Evolutionary conservation across 2,329 filamentous ascomycete genomes (phyloP), one percentile per base, ranked within the genome.

Genomic region (Penicillium psychrosexuale): DNA sequence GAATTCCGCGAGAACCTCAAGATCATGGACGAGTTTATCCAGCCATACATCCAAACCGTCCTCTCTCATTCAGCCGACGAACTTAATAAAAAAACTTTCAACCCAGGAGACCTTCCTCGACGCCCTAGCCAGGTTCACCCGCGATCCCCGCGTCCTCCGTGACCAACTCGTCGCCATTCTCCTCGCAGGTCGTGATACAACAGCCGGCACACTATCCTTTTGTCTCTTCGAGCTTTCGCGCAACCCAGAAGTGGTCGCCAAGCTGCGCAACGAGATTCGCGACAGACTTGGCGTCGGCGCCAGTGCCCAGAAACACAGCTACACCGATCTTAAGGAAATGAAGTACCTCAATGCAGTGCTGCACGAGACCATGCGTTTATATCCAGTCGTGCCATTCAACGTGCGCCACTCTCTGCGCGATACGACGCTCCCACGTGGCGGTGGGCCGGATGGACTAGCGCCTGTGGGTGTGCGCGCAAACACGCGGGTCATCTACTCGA

Each of bases 41-140:
- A 88, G 69, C 81, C 82, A 8, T 96, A 88, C 73, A 92, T 96
- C 68, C 85, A 92, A 49, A 80, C 83, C 11, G 84, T 89, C 0
- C 82, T 96, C 7, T 78, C 79, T 5, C 80, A 96, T 33, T 83
- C 82, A 2, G 82, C 84, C 0, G 83, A 84, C 31, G 89, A 96
- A 70, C 82, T 95, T 1, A 84, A 86, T 46, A 80, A 84, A 57
- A 57, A 90, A 88, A 74, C 66, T 77, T 6, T 83, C 82, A 53
- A 91, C 89, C 67, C 84, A 84, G 8, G 88, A 94, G 72, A 95
- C 89, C 1, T 96, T 97, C 76, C 82, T 96, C 19, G 89, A 96
- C 73, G 89, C 90, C 30, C 82, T 97, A 2, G 90, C 91, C 42
- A 80, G 82, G 37, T 92, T 90, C 75, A 96, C 91, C 0, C 84